Base-by-base conservation (phyloP, 495 filamentous ascomycete genomes). In the Halenospora varia region DNA sequence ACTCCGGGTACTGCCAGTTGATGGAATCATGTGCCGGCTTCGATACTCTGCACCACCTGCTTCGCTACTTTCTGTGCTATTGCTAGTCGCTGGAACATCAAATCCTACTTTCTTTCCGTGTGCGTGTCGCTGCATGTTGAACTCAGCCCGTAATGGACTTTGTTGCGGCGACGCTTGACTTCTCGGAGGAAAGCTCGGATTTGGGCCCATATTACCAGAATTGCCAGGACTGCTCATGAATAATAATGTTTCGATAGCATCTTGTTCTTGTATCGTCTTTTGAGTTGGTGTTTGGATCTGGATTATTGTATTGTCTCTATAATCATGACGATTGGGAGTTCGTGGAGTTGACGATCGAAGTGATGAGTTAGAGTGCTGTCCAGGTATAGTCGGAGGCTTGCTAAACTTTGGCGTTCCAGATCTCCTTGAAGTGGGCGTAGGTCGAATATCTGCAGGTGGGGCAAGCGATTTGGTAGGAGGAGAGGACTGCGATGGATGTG, bases 141-240 rank as follows among this genome's bases (percentile, higher is more conserved):
- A 63, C 24, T 63, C 66, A 13, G 57, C 53, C 23, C 66, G 54
- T 10, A 67, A 47, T 23, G 65, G 65, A 46, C 61, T 67, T 17
- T 59, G 59, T 29, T 66, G 61, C n/a, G 17, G 68, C 59, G 3
- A 68, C 46, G 1, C 66, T 59, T 15, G 74, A 66, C 15, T 75
- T 68, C 3, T 68, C 61, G 2, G 70, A 68, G 51, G 73, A 61
- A 80, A 80, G 4, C 71, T 56, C 41, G 78, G 78, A 4, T 71
- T 56, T 41, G 78, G 78, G 50, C 77, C 77, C 47, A 82, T 69
- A 62, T 79, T 64, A 10, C 62, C 61, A 75, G 88, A 87, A 65
- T 91, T 88, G 11, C 83, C 86, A 0, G 90, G 90, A 61, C 88
- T 92, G 56, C 87, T 89, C 88, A 96, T 91, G 71, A 90, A 92